A percentile compares a stretch with the other conserved stretches of the same genome.
These are phyloP conservation scores for Claviceps digitariae DNA, from an alignment of 2,329 filamentous ascomycete species.

Conservation along the genomic window DNA sequence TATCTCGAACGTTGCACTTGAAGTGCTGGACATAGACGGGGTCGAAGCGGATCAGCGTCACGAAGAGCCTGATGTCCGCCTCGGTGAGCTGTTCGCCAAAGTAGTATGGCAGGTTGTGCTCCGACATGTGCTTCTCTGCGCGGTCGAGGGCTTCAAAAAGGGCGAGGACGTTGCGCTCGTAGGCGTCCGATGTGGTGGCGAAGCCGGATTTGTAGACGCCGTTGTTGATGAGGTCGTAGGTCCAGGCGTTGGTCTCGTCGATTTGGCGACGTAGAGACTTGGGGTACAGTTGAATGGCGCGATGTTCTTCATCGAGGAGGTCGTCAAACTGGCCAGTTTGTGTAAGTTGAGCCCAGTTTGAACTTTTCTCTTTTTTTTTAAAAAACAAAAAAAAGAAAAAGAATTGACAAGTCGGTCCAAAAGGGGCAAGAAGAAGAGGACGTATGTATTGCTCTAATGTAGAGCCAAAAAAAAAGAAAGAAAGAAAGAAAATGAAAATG, in stretches of 20 bases:
- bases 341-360: neutral
- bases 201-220: slow-evolving; percentile 69
- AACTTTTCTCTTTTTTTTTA: no score
- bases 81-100: slow-evolving; percentile 68
- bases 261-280: slow-evolving; percentile 50
- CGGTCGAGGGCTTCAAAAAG: slow-evolving; percentile 69
- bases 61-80: slow-evolving; percentile 61
- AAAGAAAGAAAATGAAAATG: no score
- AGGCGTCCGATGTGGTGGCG: slow-evolving; percentile 70
- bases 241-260: slow-evolving; percentile 68
- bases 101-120: slow-evolving; percentile 49
- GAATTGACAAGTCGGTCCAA: neutral
- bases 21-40: slow-evolving; percentile 78
- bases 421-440: no score
- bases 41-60: slow-evolving; percentile 63
- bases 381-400: no score
- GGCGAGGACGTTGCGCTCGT: slow-evolving; percentile 55
- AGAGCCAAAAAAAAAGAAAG: no score
- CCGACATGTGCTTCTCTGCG: slow-evolving; percentile 54
- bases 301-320: slow-evolving; percentile 45
- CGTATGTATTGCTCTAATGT: no score
- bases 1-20: slow-evolving; percentile 76
- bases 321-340: slow-evolving; percentile 46
- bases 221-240: slow-evolving; percentile 60
- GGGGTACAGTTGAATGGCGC: slow-evolving; percentile 54